Percentiles rank a stretch among this genome's conserved stretches.
These are phyloP conservation scores for Rhizophora mangle DNA, from an alignment of 345 rosid genomes.

Conservation along the genomic window DNA sequence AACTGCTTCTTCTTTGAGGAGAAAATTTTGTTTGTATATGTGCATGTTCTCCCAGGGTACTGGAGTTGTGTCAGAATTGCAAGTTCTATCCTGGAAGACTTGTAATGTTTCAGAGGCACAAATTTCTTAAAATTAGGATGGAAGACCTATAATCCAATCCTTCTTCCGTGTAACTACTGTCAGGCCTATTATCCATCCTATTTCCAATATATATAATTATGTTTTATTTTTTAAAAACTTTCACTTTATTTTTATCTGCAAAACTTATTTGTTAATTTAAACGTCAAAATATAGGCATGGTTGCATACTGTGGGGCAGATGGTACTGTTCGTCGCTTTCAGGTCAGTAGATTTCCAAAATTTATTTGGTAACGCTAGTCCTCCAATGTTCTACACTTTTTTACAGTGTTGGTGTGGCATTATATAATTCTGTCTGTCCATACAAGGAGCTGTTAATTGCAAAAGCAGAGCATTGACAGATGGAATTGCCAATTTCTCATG, in stretches of 20 bases:
- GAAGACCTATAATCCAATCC: not conserved
- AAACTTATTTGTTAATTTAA: conserved; percentile 6
- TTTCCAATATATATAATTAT: not conserved
- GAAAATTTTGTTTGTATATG: not conserved
- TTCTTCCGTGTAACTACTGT: not conserved
- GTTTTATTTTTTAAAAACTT: not conserved
- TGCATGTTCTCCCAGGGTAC: not conserved
- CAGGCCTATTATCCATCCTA: not conserved
- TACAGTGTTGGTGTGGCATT: not conserved
- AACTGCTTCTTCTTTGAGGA: not conserved
- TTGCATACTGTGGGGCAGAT: conserved; percentile 79
- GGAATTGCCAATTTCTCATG: not conserved
- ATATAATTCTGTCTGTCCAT: not conserved
- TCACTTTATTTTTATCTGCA: not conserved
- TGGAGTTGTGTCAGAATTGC: too few relatives aligned
- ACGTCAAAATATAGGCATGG: conserved; percentile 52
- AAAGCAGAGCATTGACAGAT: not conserved
- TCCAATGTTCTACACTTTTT: not conserved
- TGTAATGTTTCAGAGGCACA: too few relatives aligned
- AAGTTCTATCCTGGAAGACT: too few relatives aligned
- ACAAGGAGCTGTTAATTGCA: not conserved
- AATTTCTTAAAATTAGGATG: too few relatives aligned
- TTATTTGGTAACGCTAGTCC: not conserved
- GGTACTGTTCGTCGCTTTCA: conserved; percentile 63
- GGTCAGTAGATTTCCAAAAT: conserved; percentile 39